phyloP scores from a whole-genome alignment of 2,329 filamentous ascomycete species.

The Chaetomium strumarium region DNA sequence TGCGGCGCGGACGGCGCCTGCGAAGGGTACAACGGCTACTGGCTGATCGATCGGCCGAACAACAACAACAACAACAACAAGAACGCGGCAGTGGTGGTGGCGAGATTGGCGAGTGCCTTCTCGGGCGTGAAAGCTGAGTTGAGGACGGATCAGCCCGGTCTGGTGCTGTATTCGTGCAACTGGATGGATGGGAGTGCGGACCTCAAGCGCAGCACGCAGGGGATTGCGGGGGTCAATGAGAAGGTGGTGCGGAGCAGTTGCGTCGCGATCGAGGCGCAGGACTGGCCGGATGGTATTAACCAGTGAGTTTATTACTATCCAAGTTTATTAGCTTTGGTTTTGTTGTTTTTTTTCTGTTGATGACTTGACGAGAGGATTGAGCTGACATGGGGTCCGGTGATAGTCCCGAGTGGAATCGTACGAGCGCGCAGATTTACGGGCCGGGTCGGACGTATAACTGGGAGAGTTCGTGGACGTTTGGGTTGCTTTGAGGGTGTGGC shows the following conservation, averaged over 20 bases:
- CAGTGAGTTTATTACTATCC: slow-evolving; percentile 43
- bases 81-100: too few species aligned
- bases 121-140: slow-evolving; percentile 67
- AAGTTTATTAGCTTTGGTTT: too few species aligned
- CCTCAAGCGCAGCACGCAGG: slow-evolving; percentile 57
- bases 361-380: neutral
- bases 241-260: slow-evolving; percentile 58
- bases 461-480: slow-evolving; percentile 42
- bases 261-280: slow-evolving; percentile 69
- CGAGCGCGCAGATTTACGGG: slow-evolving; percentile 35
- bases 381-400: neutral
- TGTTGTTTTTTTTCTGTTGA: neutral
- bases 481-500: slow-evolving; percentile 18
- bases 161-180: slow-evolving; percentile 66
- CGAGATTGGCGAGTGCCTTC: slow-evolving; percentile 54
- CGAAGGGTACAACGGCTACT: slow-evolving; percentile 65
- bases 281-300: slow-evolving; percentile 74
- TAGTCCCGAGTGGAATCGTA: slow-evolving; percentile 41
- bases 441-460: slow-evolving; percentile 38
- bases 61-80: too few species aligned
- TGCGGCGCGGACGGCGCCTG: slow-evolving; percentile 59
- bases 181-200: slow-evolving; percentile 46
- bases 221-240: slow-evolving; percentile 35
- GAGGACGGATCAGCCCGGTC: slow-evolving; percentile 62
- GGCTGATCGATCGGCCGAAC: slow-evolving; percentile 39